Conservation (phyloP, 164 flowering plant species). For the Nelumbo lutea region DNA sequence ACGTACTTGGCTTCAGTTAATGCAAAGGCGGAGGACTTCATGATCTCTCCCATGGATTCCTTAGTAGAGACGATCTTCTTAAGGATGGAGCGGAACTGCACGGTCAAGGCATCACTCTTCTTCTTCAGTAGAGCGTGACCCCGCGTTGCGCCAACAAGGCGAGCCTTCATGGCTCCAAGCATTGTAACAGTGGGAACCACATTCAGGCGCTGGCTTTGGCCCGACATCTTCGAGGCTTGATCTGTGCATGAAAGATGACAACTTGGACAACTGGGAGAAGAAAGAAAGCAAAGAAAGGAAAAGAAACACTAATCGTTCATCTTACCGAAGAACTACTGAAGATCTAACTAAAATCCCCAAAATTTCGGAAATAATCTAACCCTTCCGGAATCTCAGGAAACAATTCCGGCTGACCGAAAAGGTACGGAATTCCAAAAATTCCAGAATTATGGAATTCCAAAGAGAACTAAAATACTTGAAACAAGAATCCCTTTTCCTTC, state of each 20-base stretch:
- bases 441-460: too few species aligned
- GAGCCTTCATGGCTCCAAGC: slow-evolving; percentile 86
- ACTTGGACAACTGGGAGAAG: background rate
- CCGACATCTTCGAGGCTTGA: slow-evolving; percentile 53
- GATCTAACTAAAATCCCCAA: too few species aligned
- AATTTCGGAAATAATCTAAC: too few species aligned
- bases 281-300: too few species aligned
- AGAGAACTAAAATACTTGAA: too few species aligned
- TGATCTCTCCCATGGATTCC: slow-evolving; percentile 87
- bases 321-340: too few species aligned
- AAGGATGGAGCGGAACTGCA: slow-evolving; percentile 83
- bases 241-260: slow-evolving; percentile 1
- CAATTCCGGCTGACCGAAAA: too few species aligned
- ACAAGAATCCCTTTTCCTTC: too few species aligned
- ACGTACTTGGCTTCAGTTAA: slow-evolving; percentile 91
- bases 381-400: too few species aligned
- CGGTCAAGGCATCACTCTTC: slow-evolving; percentile 93
- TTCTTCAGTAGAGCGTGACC: slow-evolving; percentile 97
- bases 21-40: slow-evolving; percentile 84
- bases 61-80: slow-evolving; percentile 84
- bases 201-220: slow-evolving; percentile 76
- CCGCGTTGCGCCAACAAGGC: slow-evolving; percentile 91
- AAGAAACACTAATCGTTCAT: too few species aligned
- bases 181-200: slow-evolving; percentile 94
- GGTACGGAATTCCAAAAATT: too few species aligned